phyloP scores from a whole-genome alignment of 257 asterid species.

The Forsythia suspensa region DNA sequence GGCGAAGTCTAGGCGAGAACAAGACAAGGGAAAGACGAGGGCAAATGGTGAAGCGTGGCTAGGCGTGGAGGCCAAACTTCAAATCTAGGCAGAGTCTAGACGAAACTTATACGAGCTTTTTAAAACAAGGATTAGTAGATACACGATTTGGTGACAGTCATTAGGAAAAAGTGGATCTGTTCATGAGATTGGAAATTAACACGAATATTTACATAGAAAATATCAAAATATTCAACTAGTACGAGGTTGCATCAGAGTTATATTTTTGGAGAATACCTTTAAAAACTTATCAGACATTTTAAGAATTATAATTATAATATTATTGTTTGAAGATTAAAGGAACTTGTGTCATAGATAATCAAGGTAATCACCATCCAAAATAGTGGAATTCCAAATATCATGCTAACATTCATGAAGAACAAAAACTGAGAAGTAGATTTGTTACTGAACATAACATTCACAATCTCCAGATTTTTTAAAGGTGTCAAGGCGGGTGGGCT shows the following conservation, averaged over 20 bases:
- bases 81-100: no score
- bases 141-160: background rate
- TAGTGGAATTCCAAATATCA: background rate
- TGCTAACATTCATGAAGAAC: background rate
- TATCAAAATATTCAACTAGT: background rate
- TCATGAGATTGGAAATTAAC: background rate
- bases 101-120: no score
- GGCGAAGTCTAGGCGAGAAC: no score
- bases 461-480: background rate
- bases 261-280: no score
- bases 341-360: background rate
- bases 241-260: background rate
- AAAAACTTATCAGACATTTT: no score
- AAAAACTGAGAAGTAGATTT: background rate
- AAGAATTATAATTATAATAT: background rate
- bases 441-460: background rate
- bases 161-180: background rate
- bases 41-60: no score
- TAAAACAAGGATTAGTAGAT: background rate
- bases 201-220: no score
- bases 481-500: no score
- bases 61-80: no score
- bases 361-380: background rate
- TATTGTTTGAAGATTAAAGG: background rate
- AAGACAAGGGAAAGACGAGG: no score